Conservation (phyloP, 371 early-diverging fungal species). For the Syncephalastrum sp. region DNA sequence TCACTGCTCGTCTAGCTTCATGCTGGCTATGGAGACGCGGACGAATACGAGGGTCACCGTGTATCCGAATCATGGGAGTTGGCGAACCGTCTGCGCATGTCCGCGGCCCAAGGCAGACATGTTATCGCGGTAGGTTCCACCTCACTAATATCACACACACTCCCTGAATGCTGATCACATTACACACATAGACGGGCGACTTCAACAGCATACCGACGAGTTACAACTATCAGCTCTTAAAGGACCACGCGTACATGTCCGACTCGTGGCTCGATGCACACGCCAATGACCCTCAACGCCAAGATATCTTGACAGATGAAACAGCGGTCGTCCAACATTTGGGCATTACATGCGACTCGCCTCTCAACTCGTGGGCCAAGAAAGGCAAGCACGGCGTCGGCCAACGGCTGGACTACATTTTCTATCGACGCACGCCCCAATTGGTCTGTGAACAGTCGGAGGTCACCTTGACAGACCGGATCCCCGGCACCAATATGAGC, state of each 20-base stretch:
- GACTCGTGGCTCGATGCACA: constrained; percentile 57
- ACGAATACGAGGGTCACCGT: constrained; percentile 55
- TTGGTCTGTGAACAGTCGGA: constrained; percentile 36
- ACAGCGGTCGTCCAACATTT: constrained; percentile 31
- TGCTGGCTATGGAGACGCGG: constrained; percentile 50
- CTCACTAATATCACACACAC: not conserved
- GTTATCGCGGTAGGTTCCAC: constrained; percentile 48
- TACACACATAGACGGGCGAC: constrained; percentile 47
- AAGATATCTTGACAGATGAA: constrained; percentile 12
- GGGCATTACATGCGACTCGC: constrained; percentile 62
- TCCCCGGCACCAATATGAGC: constrained; percentile 39
- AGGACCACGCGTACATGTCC: constrained; percentile 47
- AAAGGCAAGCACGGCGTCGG: constrained; percentile 31
- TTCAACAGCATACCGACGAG: constrained; percentile 58
- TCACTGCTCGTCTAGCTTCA: constrained; percentile 41
- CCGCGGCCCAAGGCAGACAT: constrained; percentile 51
- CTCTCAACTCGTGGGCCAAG: constrained; percentile 53
- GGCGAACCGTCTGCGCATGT: constrained; percentile 37
- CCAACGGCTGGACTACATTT: constrained; percentile 61
- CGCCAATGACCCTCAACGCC: constrained; percentile 14
- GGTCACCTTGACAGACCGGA: constrained; percentile 45
- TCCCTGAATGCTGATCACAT: not conserved
- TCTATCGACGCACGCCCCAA: constrained; percentile 41
- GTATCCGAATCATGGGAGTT: constrained; percentile 64
- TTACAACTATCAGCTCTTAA: constrained; percentile 41